A percentile compares a stretch with the other conserved stretches of the same genome.
Conservation (phyloP, 441 rosid species). For the Arabidopsis hybrid region DNA sequence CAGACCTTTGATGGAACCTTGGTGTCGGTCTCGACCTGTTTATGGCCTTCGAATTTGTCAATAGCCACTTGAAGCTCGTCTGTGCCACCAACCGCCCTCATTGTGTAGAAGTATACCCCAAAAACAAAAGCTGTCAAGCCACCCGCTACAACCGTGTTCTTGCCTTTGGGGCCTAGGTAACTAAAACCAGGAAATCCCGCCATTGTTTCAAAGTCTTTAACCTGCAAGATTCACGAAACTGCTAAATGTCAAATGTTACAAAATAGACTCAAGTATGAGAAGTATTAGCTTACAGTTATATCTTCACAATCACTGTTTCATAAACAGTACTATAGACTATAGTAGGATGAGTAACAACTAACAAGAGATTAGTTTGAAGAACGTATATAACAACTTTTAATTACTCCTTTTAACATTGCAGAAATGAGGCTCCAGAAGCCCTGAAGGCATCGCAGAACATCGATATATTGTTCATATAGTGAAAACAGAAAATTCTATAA, state of each 20-base stretch:
- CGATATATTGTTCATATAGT: slow-evolving; percentile 13
- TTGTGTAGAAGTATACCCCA: slow-evolving; percentile 93
- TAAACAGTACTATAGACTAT: too few species aligned
- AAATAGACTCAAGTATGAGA: background rate
- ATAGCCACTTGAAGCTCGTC: slow-evolving; percentile 95
- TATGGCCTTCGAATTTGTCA: slow-evolving; percentile 77
- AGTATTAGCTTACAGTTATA: background rate
- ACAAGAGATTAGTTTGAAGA: background rate
- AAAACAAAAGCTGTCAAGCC: slow-evolving; percentile 75
- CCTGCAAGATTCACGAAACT: slow-evolving; percentile 29
- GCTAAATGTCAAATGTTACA: slow-evolving; percentile 5
- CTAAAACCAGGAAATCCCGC: slow-evolving; percentile 53
- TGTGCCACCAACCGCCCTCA: slow-evolving; percentile 92
- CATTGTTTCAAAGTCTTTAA: slow-evolving; percentile 48
- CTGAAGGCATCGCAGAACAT: background rate
- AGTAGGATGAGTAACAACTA: background rate
- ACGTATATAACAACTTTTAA: background rate
- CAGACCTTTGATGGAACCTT: slow-evolving; percentile 38
- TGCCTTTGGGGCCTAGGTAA: slow-evolving; percentile 69
- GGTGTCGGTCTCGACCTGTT: slow-evolving; percentile 48
- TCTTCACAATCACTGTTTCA: background rate
- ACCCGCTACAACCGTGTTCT: slow-evolving; percentile 81
- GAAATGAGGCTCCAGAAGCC: slow-evolving; percentile 1
- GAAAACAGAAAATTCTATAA: background rate
- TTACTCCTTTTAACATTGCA: background rate